Evolutionary conservation across 1,139 yeast genomes (phyloP).

Genomic region (Trichomonascaceae sp.): DNA sequence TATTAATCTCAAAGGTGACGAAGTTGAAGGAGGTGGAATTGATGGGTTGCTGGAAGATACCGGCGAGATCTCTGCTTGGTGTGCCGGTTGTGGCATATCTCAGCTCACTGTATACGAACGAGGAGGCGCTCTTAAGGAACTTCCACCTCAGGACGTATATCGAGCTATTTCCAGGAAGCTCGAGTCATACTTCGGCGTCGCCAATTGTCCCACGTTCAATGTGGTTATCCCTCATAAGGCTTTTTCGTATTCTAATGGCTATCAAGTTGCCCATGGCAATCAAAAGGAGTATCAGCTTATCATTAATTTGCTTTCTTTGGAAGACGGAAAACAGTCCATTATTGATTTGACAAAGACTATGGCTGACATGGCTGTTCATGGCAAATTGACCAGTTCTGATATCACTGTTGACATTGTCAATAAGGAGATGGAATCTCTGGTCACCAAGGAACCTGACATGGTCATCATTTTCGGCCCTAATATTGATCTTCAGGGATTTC

Average conservation of each 20-base stretch:
- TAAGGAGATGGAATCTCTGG: constrained; percentile 65
- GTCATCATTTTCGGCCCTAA: constrained; percentile 78
- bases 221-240: constrained; percentile 18
- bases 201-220: constrained; percentile 52
- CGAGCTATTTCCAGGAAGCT: constrained; percentile 56
- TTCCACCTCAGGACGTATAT: constrained; percentile 45
- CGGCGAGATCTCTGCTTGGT: constrained; percentile 81
- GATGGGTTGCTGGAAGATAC: constrained; percentile 75
- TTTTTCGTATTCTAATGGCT: constrained; percentile 13
- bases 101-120: constrained; percentile 71
- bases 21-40: constrained; percentile 87
- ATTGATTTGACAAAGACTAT: constrained; percentile 83
- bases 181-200: constrained; percentile 68
- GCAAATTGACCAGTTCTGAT: constrained; percentile 59
- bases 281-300: constrained; percentile 39
- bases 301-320: constrained; percentile 59
- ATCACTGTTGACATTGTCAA: constrained; percentile 71
- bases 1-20: constrained; percentile 63
- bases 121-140: constrained; percentile 58
- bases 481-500: constrained; percentile 85
- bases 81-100: constrained; percentile 75
- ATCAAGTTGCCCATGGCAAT: constrained; percentile 1
- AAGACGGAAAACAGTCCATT: constrained; percentile 86
- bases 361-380: constrained; percentile 61
- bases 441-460: constrained; percentile 88